Evolutionary conservation across 2,329 filamentous ascomycete species (phyloP).

Genomic region (Cercospora sesami): DNA sequence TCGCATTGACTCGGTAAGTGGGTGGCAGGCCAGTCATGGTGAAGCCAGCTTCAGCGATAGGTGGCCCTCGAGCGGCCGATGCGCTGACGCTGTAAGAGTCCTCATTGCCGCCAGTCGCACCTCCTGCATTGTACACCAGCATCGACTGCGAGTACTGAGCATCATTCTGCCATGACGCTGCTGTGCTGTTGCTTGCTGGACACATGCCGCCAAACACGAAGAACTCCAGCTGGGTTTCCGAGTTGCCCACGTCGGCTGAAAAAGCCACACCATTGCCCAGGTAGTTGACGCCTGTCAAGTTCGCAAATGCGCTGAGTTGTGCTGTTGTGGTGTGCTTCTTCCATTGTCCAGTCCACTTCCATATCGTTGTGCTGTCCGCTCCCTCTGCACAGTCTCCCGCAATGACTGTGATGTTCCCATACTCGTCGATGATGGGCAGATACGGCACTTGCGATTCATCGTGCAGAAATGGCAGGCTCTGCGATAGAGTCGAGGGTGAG

Average conservation of each 20-base stretch:
- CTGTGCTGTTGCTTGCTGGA: slow-evolving; percentile 50
- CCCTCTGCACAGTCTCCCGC: slow-evolving; percentile 67
- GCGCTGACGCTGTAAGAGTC: slow-evolving; percentile 50
- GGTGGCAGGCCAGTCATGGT: slow-evolving; percentile 72
- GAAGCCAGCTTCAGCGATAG: slow-evolving; percentile 83
- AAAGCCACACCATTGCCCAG: slow-evolving; percentile 66
- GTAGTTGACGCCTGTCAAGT: slow-evolving; percentile 54
- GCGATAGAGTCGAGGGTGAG: slow-evolving; percentile 52
- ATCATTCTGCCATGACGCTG: slow-evolving; percentile 61
- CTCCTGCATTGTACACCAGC: slow-evolving; percentile 62
- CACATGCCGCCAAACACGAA: slow-evolving; percentile 94
- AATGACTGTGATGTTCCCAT: slow-evolving; percentile 71
- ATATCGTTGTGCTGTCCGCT: slow-evolving; percentile 58
- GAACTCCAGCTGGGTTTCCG: slow-evolving; percentile 56
- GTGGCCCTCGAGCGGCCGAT: slow-evolving; percentile 59
- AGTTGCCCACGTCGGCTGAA: slow-evolving; percentile 59
- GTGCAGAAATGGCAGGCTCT: slow-evolving; percentile 63
- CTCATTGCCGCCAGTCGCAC: slow-evolving; percentile 36
- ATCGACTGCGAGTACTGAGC: slow-evolving; percentile 81
- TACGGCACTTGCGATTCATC: slow-evolving; percentile 58
- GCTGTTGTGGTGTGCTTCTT: slow-evolving; percentile 37
- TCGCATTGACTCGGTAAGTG: slow-evolving; percentile 66
- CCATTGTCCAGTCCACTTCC: slow-evolving; percentile 69
- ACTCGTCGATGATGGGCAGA: slow-evolving; percentile 62
- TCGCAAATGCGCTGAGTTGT: slow-evolving; percentile 40